Percentiles rank a stretch among this genome's conserved stretches.
These are phyloP conservation scores for Cryptococcus neoformans DNA, from an alignment of 1,284 basidiomycete genomes.

Conservation along the genomic window DNA sequence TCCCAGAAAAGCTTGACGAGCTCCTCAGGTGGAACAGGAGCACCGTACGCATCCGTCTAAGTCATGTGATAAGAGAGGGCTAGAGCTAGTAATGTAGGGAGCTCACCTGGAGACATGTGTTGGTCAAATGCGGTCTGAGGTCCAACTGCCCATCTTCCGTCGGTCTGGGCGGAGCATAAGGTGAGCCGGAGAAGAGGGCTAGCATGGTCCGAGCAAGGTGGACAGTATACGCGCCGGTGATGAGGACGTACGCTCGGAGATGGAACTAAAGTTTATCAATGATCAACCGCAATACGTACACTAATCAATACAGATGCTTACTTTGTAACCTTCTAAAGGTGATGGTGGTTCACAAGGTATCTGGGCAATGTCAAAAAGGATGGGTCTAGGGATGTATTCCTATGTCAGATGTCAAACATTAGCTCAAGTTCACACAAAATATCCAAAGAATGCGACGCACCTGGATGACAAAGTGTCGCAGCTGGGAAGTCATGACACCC, in stretches of 20 bases:
- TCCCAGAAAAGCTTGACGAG: conserved; percentile 72
- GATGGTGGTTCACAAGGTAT: conserved; percentile 19
- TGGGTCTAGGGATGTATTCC: conserved; percentile 77
- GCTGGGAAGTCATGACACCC: conserved; percentile 74
- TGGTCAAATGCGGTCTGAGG: conserved; percentile 83
- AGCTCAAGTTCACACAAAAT: neutral
- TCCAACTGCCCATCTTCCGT: conserved; percentile 50
- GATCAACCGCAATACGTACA: neutral
- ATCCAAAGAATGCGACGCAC: conserved; percentile 50
- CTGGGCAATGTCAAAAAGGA: conserved; percentile 67
- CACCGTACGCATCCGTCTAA: conserved; percentile 55
- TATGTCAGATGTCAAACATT: conserved; percentile 38
- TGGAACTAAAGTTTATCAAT: conserved; percentile 62
- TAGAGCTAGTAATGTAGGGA: neutral
- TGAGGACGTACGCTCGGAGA: conserved; percentile 87
- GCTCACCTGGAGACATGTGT: conserved; percentile 81
- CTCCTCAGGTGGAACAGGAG: conserved; percentile 38
- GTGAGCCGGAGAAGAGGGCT: conserved; percentile 73
- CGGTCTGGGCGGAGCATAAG: conserved; percentile 56
- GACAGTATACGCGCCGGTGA: conserved; percentile 71
- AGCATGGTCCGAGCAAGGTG: conserved; percentile 80
- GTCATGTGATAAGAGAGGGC: neutral
- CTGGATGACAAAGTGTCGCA: conserved; percentile 96
- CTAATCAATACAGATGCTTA: conserved; percentile 42
- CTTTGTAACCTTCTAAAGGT: conserved; percentile 62